A percentile compares a stretch with the other conserved stretches of the same genome.
Evolutionary conservation across 495 filamentous ascomycete species (phyloP).

Genomic region (Hypoxylon intermedium): DNA sequence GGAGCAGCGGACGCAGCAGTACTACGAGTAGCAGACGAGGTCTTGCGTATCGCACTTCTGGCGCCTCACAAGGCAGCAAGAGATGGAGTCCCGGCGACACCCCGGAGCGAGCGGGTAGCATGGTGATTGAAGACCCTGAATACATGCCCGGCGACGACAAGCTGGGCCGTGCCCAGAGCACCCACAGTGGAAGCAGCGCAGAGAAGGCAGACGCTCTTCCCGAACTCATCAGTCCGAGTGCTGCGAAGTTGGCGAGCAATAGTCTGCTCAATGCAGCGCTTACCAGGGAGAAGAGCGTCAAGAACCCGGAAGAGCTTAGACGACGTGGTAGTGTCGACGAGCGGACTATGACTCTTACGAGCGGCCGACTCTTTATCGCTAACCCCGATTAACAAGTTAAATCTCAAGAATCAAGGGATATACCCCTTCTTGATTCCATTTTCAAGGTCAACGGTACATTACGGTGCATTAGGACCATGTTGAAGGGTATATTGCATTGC

Average conservation of each 20-base stretch:
- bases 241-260: conserved; percentile 57
- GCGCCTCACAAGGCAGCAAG: conserved; percentile 51
- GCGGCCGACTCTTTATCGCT: conserved; percentile 85
- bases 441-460: conserved; percentile 4
- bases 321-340: conserved; percentile 95
- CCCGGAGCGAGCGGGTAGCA: conserved; percentile 60
- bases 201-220: conserved; percentile 59
- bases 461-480: conserved; percentile 8
- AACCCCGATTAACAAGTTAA: conserved; percentile 77
- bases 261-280: conserved; percentile 59
- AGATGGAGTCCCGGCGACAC: conserved; percentile 75
- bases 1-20: conserved; percentile 79
- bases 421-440: conserved; percentile 8
- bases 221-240: conserved; percentile 46
- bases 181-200: conserved; percentile 61
- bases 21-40: conserved; percentile 70
- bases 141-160: conserved; percentile 52
- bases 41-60: conserved; percentile 61
- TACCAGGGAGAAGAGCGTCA: conserved; percentile 68
- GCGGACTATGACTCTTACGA: conserved; percentile 80
- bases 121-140: conserved; percentile 49
- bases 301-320: conserved; percentile 75
- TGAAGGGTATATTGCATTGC: conserved; percentile 41
- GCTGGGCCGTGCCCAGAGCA: conserved; percentile 54
- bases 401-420: not conserved